Evolutionary conservation across 352 stramenopile genomes (phyloP), one percentile per base, ranked within the genome.

Genomic region (Phytophthora colocasiae): DNA sequence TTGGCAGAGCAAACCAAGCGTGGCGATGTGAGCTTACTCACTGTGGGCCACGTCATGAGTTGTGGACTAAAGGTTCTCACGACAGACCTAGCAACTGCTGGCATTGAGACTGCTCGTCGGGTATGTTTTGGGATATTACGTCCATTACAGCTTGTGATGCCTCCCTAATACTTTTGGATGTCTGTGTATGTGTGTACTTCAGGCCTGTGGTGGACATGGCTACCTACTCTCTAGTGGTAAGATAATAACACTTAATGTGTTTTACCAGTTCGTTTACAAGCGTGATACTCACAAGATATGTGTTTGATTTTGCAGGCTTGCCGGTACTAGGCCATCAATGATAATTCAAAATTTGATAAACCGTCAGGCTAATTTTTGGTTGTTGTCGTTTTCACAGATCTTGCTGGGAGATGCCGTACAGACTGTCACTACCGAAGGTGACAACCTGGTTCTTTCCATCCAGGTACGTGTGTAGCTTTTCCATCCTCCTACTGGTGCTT

Each of bases 381-480:
- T 64, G 17, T 12, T 34, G 3, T 22, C 44, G 14, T 45, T 29
- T 53, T 47, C 59, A 40, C 44, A 77, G 63, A 78, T 95, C 59
- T 70, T 98, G 29, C 72, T 96, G 11, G 90, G 87, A 15, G 95
- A 97, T 41, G 97, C 97, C 50, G 80, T 98, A 10, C 93, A 98
- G 66, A 96, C 89, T 44, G 96, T 97, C 51, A 99, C 96, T 1
- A 96, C 97, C 4, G 96, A 98, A 73, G 96, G 96, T 46, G 96
- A 99, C 62, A 99, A 98, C 77, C 85, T 97, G 51, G 97, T 99
- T 71, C 78, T 99, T 29, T 95, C 96, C 10, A 85, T 98, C 56
- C 96, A 99, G 63, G 69, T 73, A 38, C 3, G 53, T 73, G 50
- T 10, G 2, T 12, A 36, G 0, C 31, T 36, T 36, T 9, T 9